Percentiles rank a stretch among this genome's conserved stretches.
These are phyloP conservation scores for Pittosporum tobira DNA, from an alignment of 129 eudicot species.

Conservation along the genomic window DNA sequence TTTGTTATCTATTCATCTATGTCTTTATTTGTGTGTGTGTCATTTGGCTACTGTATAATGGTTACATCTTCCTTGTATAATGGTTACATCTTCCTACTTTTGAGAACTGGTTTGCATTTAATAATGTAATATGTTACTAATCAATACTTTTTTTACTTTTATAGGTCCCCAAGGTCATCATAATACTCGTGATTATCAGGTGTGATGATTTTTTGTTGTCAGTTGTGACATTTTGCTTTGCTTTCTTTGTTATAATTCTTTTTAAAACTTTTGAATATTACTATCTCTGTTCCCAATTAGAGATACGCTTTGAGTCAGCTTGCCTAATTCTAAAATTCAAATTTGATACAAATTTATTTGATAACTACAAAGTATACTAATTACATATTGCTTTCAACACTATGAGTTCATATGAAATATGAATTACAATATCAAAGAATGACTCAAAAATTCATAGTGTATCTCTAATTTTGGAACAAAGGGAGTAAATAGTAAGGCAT, in stretches of 20 bases:
- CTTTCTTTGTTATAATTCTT: neutral
- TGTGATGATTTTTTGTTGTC: slow-evolving; percentile 19
- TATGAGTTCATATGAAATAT: too few species aligned
- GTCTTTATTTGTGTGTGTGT: neutral
- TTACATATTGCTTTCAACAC: too few species aligned
- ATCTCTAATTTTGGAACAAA: too few species aligned
- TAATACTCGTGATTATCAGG: slow-evolving; percentile 65
- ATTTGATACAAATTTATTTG: too few species aligned
- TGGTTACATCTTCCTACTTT: neutral
- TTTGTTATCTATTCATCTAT: neutral
- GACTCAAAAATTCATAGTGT: too few species aligned
- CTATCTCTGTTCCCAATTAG: too few species aligned
- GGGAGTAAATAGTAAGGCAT: too few species aligned
- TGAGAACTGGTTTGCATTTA: neutral
- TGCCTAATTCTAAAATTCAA: too few species aligned
- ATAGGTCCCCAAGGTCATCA: slow-evolving; percentile 64
- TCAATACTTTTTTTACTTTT: slow-evolving; percentile 14
- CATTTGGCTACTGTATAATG: neutral
- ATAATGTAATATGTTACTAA: neutral
- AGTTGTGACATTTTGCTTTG: slow-evolving; percentile 9
- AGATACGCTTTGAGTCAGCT: too few species aligned
- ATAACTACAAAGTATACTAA: too few species aligned
- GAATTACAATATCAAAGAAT: too few species aligned
- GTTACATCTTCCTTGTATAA: neutral
- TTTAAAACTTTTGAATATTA: neutral